Conservation (phyloP, 2,329 filamentous ascomycete species). For the Alternaria conjuncta region DNA sequence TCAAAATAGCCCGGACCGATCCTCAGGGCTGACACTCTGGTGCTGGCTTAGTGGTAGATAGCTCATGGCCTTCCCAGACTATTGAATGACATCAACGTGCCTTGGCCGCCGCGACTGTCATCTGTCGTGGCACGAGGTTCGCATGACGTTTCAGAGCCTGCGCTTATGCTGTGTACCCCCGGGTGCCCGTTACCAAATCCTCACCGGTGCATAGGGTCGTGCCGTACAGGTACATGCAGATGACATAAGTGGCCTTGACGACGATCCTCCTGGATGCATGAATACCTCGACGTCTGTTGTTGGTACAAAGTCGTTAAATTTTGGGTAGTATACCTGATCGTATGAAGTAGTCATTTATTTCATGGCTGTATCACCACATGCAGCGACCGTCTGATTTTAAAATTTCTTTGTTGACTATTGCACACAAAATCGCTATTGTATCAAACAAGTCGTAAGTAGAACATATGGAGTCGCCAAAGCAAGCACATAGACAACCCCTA, state of each 20-base stretch:
- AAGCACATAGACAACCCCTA: constrained; percentile 11
- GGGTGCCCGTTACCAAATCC: constrained; percentile 9
- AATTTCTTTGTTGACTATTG: constrained; percentile 36
- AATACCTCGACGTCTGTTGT: neutral
- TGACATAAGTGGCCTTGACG: constrained; percentile 8
- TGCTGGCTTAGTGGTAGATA: neutral
- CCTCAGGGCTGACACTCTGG: neutral
- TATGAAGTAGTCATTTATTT: neutral
- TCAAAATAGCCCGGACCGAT: constrained; percentile 9
- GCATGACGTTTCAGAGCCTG: neutral
- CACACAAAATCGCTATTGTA: constrained; percentile 39
- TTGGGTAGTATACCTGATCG: neutral
- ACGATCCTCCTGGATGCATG: neutral
- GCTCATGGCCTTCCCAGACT: neutral
- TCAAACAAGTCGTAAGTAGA: constrained; percentile 25
- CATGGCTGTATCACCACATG: neutral
- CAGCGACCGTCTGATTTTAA: neutral
- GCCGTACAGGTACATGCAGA: constrained; percentile 9
- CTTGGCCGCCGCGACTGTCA: neutral
- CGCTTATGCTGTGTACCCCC: constrained; percentile 10
- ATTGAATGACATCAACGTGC: neutral
- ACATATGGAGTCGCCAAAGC: constrained; percentile 25
- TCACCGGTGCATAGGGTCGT: constrained; percentile 10
- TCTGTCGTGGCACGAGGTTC: neutral
- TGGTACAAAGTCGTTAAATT: neutral